These are phyloP conservation scores for Ceratobasidium sp. DNA, from an alignment of 1,284 basidiomycete species.

Conservation along the genomic window DNA sequence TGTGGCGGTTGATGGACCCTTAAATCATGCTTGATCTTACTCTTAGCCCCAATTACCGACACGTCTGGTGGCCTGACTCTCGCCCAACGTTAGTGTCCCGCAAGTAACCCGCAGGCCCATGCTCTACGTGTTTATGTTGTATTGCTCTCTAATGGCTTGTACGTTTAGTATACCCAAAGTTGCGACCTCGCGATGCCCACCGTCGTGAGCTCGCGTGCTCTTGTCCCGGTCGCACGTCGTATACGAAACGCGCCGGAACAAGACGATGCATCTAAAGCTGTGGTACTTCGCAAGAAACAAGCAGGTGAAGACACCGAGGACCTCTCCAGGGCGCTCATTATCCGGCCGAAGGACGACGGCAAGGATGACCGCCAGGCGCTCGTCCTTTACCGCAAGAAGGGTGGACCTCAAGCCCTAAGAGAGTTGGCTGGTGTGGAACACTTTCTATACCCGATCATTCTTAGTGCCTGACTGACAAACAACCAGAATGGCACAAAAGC, in stretches of 20 bases:
- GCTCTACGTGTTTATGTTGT: no score
- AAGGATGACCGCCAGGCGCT: conserved; percentile 43
- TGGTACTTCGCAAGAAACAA: conserved; percentile 38
- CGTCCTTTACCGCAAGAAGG: conserved; percentile 41
- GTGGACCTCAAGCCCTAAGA: conserved; percentile 13
- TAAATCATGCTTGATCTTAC: background rate
- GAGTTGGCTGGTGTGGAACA: conserved; percentile 17
- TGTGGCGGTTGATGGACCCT: background rate
- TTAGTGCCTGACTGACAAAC: background rate
- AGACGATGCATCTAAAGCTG: conserved; percentile 35
- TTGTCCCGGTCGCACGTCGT: conserved; percentile 36
- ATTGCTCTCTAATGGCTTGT: background rate
- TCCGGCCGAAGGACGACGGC: conserved; percentile 35
- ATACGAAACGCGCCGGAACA: conserved; percentile 36
- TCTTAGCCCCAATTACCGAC: conserved; percentile 8
- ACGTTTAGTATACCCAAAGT: background rate
- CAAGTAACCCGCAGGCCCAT: background rate
- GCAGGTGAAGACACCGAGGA: conserved; percentile 32
- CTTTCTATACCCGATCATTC: background rate
- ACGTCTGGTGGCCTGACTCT: background rate
- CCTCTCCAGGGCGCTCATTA: conserved; percentile 38
- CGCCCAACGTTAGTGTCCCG: background rate
- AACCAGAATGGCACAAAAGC: conserved; percentile 42
- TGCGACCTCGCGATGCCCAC: conserved; percentile 37
- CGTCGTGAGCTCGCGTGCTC: conserved; percentile 37